These are phyloP conservation scores for Agastache rugosa DNA, from an alignment of 257 asterid genomes.

Conservation along the genomic window DNA sequence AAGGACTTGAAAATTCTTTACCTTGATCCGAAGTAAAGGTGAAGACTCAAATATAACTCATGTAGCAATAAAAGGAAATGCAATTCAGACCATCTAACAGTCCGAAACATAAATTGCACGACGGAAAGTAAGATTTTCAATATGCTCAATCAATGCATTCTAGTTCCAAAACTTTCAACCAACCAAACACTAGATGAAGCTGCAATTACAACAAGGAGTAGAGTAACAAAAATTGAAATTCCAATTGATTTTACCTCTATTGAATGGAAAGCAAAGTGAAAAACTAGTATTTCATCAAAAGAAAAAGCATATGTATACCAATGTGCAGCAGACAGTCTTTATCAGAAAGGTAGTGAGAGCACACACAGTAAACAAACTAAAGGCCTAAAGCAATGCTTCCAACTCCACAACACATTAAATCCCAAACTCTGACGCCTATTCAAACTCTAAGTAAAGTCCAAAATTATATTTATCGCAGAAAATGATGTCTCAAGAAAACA, in stretches of 20 bases:
- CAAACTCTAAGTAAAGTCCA: slow-evolving; percentile 31
- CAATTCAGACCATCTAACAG: slow-evolving; percentile 17
- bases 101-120: slow-evolving; percentile 8
- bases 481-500: slow-evolving; percentile 13
- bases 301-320: slow-evolving; percentile 30
- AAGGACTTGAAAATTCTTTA: slow-evolving; percentile 43
- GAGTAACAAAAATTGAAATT: background rate
- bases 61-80: slow-evolving; percentile 10
- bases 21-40: slow-evolving; percentile 45
- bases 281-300: slow-evolving; percentile 33
- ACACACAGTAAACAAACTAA: slow-evolving; percentile 32
- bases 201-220: slow-evolving; percentile 19
- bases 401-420: slow-evolving; percentile 35
- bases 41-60: slow-evolving; percentile 23
- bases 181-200: slow-evolving; percentile 18
- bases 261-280: slow-evolving; percentile 37
- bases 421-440: slow-evolving; percentile 36
- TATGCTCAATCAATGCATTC: background rate
- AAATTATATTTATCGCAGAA: slow-evolving; percentile 36
- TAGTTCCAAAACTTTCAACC: slow-evolving; percentile 1
- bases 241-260: slow-evolving; percentile 28
- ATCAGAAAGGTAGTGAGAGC: slow-evolving; percentile 36
- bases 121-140: background rate
- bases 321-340: slow-evolving; percentile 43
- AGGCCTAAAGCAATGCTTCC: slow-evolving; percentile 37